Evolutionary conservation across 805 yeast genomes (phyloP), one percentile per base, ranked within the genome.

Genomic region (Candida silvicultrix): DNA sequence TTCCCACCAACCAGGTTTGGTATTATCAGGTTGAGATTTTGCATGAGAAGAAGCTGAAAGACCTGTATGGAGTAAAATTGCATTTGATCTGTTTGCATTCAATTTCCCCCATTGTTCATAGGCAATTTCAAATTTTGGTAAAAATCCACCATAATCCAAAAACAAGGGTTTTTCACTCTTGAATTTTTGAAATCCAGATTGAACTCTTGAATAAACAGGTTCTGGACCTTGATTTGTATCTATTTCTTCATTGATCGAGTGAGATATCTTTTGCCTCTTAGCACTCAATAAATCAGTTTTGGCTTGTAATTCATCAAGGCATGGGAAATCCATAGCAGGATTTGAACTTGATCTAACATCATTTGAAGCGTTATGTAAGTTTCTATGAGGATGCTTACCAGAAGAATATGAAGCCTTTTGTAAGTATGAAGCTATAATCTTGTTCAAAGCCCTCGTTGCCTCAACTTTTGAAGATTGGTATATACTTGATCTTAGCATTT

Each of bases 11-110:
- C 97, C 97, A 5, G 81, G 79, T 50, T 77, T 76, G 6, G 77
- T 62, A 62, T 89, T 89, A 28, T 75, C 69, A 0, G 71, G 68
- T 49, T 86, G 94, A 3, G 96, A 86, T 57, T 79, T 85, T 10
- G 97, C 97, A 68, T 90, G 97, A 2, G 96, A 87, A 0, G 96
- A 86, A 0, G 97, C 97, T 0, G 96, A 86, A 18, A 90, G 72
- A 0, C 97, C 97, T 0, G 97, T 90, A 58, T 90, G 97, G 10
- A 90, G 66, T 34, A 90, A 69, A 19, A 90, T 77, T 12, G 89
- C 85, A 59, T 90, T 90, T 19, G 85, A 77, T 50, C 69, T 78
- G 40, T 70, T 74, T 2, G 66, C 61, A 52, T 86, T 85, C 51
- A 90, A 70, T 7, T 60, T 54, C 2, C 97, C 97, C 97, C 97